Evolutionary conservation across 1,284 basidiomycete genomes (phyloP).

Genomic region (Sporisorium iseilematis-ciliati): DNA sequence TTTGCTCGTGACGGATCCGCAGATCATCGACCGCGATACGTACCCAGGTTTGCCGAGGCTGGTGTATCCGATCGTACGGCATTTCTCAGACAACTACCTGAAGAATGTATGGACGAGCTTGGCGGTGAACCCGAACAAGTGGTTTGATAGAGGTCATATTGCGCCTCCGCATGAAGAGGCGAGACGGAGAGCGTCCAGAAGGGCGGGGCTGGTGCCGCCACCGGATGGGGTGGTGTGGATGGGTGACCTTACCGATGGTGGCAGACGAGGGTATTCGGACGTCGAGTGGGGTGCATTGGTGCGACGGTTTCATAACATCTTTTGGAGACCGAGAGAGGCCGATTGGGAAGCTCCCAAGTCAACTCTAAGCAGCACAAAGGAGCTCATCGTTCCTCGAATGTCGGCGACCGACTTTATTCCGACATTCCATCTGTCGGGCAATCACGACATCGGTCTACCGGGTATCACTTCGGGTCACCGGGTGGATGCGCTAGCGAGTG

Average conservation of each 20-base stretch:
- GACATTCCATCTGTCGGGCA: conserved; percentile 52
- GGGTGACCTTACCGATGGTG: conserved; percentile 57
- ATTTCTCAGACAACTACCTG: conserved; percentile 53
- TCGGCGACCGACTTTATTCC: conserved; percentile 41
- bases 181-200: background rate
- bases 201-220: conserved; percentile 18
- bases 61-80: conserved; percentile 33
- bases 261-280: conserved; percentile 26
- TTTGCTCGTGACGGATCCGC: conserved; percentile 47
- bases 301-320: conserved; percentile 33
- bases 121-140: conserved; percentile 44
- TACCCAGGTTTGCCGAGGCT: conserved; percentile 27
- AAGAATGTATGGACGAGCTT: conserved; percentile 46
- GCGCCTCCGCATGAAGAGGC: conserved; percentile 12
- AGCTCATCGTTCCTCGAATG: conserved; percentile 23
- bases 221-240: conserved; percentile 55
- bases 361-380: conserved; percentile 22
- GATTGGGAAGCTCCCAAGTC: conserved; percentile 30
- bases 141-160: conserved; percentile 28
- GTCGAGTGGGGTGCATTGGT: conserved; percentile 34
- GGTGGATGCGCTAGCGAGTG: conserved; percentile 24
- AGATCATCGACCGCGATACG: conserved; percentile 48
- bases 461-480: conserved; percentile 17
- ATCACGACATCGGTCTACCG: conserved; percentile 61
- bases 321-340: conserved; percentile 39